Percentiles rank a stretch among this genome's conserved stretches.
Evolutionary conservation across 202 grass and related monocot species (phyloP).

Genomic region (Carex arenaria): DNA sequence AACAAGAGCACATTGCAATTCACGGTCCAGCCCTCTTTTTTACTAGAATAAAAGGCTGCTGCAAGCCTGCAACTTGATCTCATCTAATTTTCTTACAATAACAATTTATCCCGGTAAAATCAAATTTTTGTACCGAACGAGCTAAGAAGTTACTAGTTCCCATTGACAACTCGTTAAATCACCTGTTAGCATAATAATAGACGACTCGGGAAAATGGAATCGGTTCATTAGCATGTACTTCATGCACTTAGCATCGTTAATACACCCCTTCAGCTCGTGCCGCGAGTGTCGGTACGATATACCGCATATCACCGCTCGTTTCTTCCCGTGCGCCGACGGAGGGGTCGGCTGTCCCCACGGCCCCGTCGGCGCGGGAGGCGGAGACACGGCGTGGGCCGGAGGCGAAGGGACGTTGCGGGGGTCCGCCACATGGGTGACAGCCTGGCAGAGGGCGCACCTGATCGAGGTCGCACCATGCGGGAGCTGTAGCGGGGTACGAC

Average conservation of each 20-base stretch:
- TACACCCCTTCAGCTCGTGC: conserved; percentile 91
- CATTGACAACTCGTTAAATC: neutral
- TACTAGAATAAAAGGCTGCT: neutral
- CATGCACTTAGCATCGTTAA: conserved; percentile 99
- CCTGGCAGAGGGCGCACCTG: conserved; percentile 77
- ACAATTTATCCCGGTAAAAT: neutral
- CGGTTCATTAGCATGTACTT: conserved; percentile 71
- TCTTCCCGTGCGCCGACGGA: conserved; percentile 69
- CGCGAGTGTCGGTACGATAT: conserved; percentile 86
- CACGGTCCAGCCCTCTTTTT: neutral
- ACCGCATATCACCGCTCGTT: conserved; percentile 87
- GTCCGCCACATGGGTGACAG: conserved; percentile 52
- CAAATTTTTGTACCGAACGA: neutral
- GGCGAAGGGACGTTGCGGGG: conserved; percentile 19
- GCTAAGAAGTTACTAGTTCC: neutral
- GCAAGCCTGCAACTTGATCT: neutral
- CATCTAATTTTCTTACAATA: neutral
- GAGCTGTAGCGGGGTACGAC: conserved; percentile 70
- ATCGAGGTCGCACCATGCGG: conserved; percentile 69
- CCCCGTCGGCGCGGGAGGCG: neutral
- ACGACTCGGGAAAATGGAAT: conserved; percentile 82
- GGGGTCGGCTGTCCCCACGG: conserved; percentile 38
- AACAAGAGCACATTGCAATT: neutral
- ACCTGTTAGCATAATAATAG: conserved; percentile 96
- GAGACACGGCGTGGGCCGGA: neutral